A percentile compares a stretch with the other conserved stretches of the same genome.
Evolutionary conservation across 495 filamentous ascomycete genomes (phyloP).

Genomic region (Xylaria curta): DNA sequence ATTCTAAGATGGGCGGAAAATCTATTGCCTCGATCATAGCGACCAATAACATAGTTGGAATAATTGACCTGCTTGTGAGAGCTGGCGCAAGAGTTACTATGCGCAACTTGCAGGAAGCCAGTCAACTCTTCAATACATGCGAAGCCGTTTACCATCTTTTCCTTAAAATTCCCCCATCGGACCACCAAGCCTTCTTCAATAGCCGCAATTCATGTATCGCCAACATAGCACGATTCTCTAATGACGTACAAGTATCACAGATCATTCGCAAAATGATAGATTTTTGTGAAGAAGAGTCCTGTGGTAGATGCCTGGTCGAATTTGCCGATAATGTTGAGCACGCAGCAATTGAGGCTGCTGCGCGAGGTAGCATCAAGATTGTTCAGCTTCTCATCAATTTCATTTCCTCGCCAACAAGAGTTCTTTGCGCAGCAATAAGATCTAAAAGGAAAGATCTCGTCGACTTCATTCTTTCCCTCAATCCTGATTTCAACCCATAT

Average conservation of each 20-base stretch:
- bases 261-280: neutral
- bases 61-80: neutral
- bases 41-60: neutral
- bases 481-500: neutral
- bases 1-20: no score
- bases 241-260: neutral
- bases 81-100: neutral
- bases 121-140: neutral
- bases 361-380: neutral
- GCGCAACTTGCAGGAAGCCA: neutral
- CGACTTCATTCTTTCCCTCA: neutral
- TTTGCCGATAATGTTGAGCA: neutral
- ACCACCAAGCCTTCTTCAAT: neutral
- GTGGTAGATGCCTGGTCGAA: neutral
- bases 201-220: neutral
- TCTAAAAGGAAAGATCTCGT: neutral
- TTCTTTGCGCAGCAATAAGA: neutral
- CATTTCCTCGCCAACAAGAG: neutral
- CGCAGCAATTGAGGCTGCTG: neutral
- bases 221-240: neutral
- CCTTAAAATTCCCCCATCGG: neutral
- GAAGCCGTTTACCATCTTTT: neutral
- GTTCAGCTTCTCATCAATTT: neutral
- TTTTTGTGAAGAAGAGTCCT: neutral
- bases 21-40: neutral